Evolutionary conservation across 495 filamentous ascomycete species (phyloP).

Genomic region (Hypomontagnella submonticulosa): DNA sequence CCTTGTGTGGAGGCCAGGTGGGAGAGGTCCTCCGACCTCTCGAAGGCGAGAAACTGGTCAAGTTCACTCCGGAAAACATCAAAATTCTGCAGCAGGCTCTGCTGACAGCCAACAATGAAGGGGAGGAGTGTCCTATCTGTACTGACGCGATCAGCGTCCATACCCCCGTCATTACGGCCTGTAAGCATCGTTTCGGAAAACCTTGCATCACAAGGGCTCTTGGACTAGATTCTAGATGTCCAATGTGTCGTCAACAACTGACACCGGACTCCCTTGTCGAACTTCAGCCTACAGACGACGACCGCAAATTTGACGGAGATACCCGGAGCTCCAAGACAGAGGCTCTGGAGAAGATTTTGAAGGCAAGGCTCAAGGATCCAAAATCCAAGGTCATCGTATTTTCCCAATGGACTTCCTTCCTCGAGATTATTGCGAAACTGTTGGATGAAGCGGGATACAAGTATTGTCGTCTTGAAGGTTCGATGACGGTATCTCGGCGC

Average conservation of each 20-base stretch:
- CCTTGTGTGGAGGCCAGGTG: conserved; percentile 77
- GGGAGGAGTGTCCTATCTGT: conserved; percentile 88
- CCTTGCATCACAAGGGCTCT: conserved; percentile 83
- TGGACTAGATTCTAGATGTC: conserved; percentile 82
- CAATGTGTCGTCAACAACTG: conserved; percentile 85
- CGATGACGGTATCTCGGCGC: conserved; percentile 73
- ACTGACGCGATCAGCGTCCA: conserved; percentile 76
- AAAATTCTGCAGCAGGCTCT: conserved; percentile 80
- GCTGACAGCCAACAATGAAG: conserved; percentile 80
- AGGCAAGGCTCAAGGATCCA: conserved; percentile 72
- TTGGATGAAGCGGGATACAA: conserved; percentile 69
- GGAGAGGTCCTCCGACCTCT: conserved; percentile 74
- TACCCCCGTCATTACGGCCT: conserved; percentile 85
- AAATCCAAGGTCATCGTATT: conserved; percentile 89
- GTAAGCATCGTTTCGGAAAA: conserved; percentile 83
- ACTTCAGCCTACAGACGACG: conserved; percentile 66
- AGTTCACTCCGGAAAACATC: conserved; percentile 77
- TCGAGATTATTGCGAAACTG: conserved; percentile 79
- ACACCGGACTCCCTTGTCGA: conserved; percentile 69
- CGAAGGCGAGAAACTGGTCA: conserved; percentile 72
- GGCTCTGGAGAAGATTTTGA: conserved; percentile 80
- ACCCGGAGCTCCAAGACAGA: conserved; percentile 86
- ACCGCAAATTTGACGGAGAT: conserved; percentile 66
- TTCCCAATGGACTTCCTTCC: conserved; percentile 92
- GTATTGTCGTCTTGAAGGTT: conserved; percentile 85